Conservation (phyloP, 2,329 filamentous ascomycete genomes). For the Lachnellula suecica region DNA sequence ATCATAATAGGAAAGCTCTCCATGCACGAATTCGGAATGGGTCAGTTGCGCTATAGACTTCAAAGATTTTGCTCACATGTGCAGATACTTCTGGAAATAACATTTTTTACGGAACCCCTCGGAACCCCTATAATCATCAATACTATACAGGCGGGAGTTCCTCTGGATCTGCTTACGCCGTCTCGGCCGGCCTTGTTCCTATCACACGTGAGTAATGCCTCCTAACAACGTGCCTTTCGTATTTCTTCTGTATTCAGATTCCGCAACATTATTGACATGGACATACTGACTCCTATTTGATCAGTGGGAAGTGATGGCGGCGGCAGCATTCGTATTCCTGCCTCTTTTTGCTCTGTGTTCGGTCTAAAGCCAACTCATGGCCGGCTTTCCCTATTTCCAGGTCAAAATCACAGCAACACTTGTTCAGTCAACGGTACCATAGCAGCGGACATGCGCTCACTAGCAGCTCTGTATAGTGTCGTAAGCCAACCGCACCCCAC, state of each 20-base stretch:
- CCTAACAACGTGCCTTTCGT: too few species aligned
- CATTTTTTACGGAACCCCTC: conserved; percentile 74
- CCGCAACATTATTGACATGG: too few species aligned
- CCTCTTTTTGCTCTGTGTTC: conserved; percentile 49
- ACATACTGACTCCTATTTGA: too few species aligned
- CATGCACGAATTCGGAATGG: conserved; percentile 77
- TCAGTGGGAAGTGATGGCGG: conserved; percentile 91
- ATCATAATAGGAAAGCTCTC: conserved; percentile 75
- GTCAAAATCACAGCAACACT: conserved; percentile 48
- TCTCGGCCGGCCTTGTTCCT: conserved; percentile 60
- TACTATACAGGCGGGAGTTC: conserved; percentile 88
- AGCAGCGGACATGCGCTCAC: conserved; percentile 70
- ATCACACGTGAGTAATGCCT: too few species aligned
- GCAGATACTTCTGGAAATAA: conserved; percentile 81
- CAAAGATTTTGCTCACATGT: neutral
- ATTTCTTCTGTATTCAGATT: too few species aligned
- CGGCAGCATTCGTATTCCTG: conserved; percentile 53
- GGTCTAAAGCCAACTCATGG: conserved; percentile 78
- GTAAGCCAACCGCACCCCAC: conserved; percentile 70
- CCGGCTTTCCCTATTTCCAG: conserved; percentile 46
- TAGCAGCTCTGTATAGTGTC: conserved; percentile 75
- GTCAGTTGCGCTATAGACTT: neutral
- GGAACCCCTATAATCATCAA: conserved; percentile 68
- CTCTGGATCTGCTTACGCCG: conserved; percentile 85
- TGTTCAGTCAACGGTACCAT: conserved; percentile 71